Base-by-base conservation (phyloP, 2,329 filamentous ascomycete species). In the Bipolaris victoriae region DNA sequence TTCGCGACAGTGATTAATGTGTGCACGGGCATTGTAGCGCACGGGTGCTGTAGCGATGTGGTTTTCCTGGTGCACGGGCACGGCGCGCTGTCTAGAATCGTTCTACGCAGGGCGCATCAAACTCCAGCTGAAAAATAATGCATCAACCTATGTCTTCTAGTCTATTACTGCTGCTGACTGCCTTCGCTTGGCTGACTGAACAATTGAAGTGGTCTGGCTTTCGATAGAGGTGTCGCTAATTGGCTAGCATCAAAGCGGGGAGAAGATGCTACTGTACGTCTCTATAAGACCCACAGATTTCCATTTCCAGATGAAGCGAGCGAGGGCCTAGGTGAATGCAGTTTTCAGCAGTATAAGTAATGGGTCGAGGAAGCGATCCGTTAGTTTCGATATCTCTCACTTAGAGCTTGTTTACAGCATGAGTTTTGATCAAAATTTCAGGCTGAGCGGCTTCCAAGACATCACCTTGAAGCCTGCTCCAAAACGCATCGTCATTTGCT, bases 401-500 rank as follows among this genome's bases (percentile, higher is more conserved):
- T 36, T 15, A 15, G 13, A 36, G 10, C 33, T 36, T 36, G 7
- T 36, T 36, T 36, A 36, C 33, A 36, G 33, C 33, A 36, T 36
- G 33, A 36, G 10, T 36, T 36, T 36, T 36, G 33, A 36, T 36
- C 33, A 36, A 36, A 13, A 36, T 36, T 36, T 36, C 33, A 36
- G 33, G 33, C 33, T 3, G 13, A 13, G 33, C 33, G 33, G 33
- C 33, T 36, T 36, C 33, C 33, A 36, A 36, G 33, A 36, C 33
- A 36, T 13, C 33, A 36, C 33, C 33, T 36, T 36, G 33, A 36
- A 36, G 33, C 33, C 33, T 36, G 33, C 33, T 36, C 39, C 39
- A 20, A 64, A 65, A 45, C 55, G 52, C n/a, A 57, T 66, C 35
- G 51, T 64, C 37, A 29, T 64, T n/a, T 66, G 61, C 45, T 66